Percentiles rank a stretch among this genome's conserved stretches.
These are phyloP conservation scores for Gossypium mustelinum DNA, from an alignment of 345 rosid species.

Conservation along the genomic window DNA sequence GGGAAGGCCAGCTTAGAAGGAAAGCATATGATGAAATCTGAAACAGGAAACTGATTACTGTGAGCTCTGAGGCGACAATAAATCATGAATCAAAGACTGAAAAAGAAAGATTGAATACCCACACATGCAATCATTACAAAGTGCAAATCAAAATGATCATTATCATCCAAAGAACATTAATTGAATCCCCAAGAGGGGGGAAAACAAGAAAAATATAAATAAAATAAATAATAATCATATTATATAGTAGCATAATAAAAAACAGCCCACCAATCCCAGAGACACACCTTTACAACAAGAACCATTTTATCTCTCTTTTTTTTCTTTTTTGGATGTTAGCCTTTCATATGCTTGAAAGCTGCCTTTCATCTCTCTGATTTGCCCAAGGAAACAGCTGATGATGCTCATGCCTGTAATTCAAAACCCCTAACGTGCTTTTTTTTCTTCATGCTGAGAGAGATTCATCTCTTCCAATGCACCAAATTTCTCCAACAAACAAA, in stretches of 20 bases:
- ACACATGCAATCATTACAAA: neutral
- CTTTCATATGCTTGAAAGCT: neutral
- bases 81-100: neutral
- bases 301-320: neutral
- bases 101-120: neutral
- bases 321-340: neutral
- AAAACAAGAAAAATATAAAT: neutral
- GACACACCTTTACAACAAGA: constrained; percentile 25
- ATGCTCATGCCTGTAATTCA: neutral
- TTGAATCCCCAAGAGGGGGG: neutral
- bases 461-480: constrained; percentile 6
- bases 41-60: neutral
- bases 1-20: neutral
- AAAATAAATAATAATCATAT: neutral
- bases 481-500: neutral
- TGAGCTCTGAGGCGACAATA: neutral
- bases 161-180: constrained; percentile 4
- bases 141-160: neutral
- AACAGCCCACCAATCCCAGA: neutral
- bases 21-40: neutral
- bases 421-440: constrained; percentile 7
- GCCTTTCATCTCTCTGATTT: constrained; percentile 4
- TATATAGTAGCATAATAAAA: neutral
- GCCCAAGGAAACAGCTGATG: neutral
- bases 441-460: neutral